phyloP scores from a whole-genome alignment of 2,329 filamentous ascomycete species.

The Sarocladiaceae sp. region DNA sequence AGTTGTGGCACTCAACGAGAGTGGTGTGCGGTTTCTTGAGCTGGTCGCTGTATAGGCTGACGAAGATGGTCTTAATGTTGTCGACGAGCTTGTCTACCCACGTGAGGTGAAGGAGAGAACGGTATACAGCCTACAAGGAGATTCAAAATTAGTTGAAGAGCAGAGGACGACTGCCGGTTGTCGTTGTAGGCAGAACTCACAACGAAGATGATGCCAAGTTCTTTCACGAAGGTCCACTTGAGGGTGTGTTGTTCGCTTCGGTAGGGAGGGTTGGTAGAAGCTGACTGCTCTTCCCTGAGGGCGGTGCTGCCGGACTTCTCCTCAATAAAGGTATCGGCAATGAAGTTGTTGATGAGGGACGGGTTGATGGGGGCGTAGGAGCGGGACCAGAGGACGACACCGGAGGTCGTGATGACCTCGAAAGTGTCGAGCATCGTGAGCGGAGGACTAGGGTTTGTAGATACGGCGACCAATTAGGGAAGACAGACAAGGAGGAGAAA shows the following conservation, averaged over 20 bases:
- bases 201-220: constrained; percentile 91
- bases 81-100: constrained; percentile 98
- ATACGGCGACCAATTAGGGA: neutral
- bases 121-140: constrained; percentile 74
- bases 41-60: constrained; percentile 83
- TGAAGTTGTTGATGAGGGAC: constrained; percentile 86
- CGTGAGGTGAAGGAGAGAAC: constrained; percentile 86
- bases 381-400: constrained; percentile 94
- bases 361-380: constrained; percentile 74
- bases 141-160: neutral
- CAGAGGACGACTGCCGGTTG: neutral
- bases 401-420: constrained; percentile 91
- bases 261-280: constrained; percentile 65
- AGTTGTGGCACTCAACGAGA: constrained; percentile 68
- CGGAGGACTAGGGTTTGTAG: neutral
- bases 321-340: constrained; percentile 95
- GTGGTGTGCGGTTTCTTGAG: constrained; percentile 75
- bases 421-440: constrained; percentile 87
- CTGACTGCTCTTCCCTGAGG: constrained; percentile 52
- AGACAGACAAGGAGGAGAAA: neutral
- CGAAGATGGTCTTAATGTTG: constrained; percentile 87
- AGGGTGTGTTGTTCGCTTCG: constrained; percentile 89
- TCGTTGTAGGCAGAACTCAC: constrained; percentile 44
- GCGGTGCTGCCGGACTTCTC: constrained; percentile 65
- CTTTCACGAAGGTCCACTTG: constrained; percentile 89